A percentile compares a stretch with the other conserved stretches of the same genome.
These are phyloP conservation scores for Tolypocladium paradoxum DNA, from an alignment of 2,329 filamentous ascomycete species.

Conservation along the genomic window DNA sequence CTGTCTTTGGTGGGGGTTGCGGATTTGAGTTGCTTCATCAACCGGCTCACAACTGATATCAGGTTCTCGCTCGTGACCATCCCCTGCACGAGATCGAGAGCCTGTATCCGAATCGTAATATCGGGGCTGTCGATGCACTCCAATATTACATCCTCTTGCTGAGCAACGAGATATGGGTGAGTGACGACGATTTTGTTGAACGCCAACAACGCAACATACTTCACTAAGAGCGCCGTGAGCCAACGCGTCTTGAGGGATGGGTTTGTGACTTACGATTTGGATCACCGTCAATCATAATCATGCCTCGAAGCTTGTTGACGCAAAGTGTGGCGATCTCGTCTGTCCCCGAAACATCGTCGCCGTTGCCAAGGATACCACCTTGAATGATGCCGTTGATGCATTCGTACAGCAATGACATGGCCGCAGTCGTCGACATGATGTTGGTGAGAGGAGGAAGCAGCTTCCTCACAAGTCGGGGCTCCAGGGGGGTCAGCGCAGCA, in stretches of 20 bases:
- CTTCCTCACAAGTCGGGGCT: conserved; percentile 85
- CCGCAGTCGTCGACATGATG: conserved; percentile 86
- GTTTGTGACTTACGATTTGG: conserved; percentile 61
- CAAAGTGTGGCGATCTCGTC: conserved; percentile 90
- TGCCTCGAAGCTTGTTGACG: conserved; percentile 83
- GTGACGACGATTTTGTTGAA: conserved; percentile 91
- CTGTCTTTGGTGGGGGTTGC: conserved; percentile 42
- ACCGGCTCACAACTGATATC: conserved; percentile 68
- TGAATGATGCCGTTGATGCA: conserved; percentile 98
- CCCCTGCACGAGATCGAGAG: conserved; percentile 79
- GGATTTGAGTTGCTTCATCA: conserved; percentile 77
- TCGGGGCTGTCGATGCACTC: conserved; percentile 93
- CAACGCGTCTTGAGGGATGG: background rate
- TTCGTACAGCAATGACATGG: conserved; percentile 97
- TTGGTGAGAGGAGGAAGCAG: conserved; percentile 81
- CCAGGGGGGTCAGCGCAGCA: conserved; percentile 83
- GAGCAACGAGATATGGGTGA: conserved; percentile 76
- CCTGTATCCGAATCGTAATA: conserved; percentile 89
- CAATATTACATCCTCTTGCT: conserved; percentile 93
- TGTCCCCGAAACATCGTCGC: conserved; percentile 67
- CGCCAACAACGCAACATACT: conserved; percentile 91
- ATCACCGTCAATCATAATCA: conserved; percentile 89
- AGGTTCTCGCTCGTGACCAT: conserved; percentile 90
- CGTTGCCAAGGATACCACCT: conserved; percentile 80
- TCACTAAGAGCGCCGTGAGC: conserved; percentile 45